A percentile compares a stretch with the other conserved stretches of the same genome.
Conservation (phyloP, 2,329 filamentous ascomycete species). For the Trichoderma pleuroti region DNA sequence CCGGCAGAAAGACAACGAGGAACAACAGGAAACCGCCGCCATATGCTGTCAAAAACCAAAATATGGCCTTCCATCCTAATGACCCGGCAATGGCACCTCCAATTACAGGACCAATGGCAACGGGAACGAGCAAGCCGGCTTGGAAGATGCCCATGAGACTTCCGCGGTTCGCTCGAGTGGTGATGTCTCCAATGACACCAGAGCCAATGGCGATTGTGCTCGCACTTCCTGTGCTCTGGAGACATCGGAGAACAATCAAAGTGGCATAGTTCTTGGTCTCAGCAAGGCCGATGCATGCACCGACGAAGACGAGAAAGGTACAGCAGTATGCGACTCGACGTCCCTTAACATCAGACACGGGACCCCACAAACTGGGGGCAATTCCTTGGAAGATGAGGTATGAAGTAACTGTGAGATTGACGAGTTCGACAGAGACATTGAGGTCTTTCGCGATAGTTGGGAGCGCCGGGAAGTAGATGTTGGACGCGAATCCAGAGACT, state of each 20-base stretch:
- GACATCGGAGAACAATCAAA: constrained; percentile 50
- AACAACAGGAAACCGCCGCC: constrained; percentile 39
- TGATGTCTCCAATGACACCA: constrained; percentile 63
- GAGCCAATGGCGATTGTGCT: constrained; percentile 55
- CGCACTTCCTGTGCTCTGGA: constrained; percentile 57
- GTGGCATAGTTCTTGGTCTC: constrained; percentile 46
- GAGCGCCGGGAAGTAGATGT: constrained; percentile 56
- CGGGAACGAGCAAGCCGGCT: constrained; percentile 46
- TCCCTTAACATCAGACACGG: constrained; percentile 52
- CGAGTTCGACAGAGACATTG: constrained; percentile 38
- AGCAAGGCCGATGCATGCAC: constrained; percentile 52
- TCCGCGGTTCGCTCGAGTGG: constrained; percentile 59
- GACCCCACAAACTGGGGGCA: constrained; percentile 54
- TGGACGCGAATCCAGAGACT: constrained; percentile 43
- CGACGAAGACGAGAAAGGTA: constrained; percentile 51
- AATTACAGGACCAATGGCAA: constrained; percentile 52
- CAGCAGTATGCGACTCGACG: constrained; percentile 52
- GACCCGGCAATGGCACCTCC: constrained; percentile 56
- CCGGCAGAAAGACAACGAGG: constrained; percentile 51
- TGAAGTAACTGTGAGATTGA: constrained; percentile 52
- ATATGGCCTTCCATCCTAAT: constrained; percentile 57
- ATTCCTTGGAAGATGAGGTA: constrained; percentile 61
- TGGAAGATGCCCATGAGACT: constrained; percentile 54
- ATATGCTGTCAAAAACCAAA: constrained; percentile 58
- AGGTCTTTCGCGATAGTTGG: constrained; percentile 47